phyloP scores from a whole-genome alignment of 805 yeast genomes.

The Lipomyces lipofer region DNA sequence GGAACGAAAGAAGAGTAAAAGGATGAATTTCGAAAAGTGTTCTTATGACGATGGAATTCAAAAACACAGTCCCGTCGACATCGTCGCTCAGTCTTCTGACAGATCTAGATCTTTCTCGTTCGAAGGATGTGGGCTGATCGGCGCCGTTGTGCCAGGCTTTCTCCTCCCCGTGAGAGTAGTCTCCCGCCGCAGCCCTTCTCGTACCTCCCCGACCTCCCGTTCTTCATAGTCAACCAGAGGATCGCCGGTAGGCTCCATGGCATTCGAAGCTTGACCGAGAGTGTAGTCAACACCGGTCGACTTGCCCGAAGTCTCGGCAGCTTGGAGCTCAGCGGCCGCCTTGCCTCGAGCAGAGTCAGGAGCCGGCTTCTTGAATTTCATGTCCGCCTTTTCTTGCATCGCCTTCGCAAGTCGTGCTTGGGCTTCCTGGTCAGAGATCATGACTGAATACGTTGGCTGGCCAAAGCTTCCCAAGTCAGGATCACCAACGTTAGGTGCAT shows the following conservation, averaged over 20 bases:
- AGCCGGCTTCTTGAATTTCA: not conserved
- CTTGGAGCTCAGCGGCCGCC: not conserved
- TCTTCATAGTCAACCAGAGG: not conserved
- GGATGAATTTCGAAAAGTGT: no score
- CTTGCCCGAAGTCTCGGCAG: not conserved
- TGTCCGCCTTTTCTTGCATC: not conserved
- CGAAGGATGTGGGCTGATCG: not conserved
- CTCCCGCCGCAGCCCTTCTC: not conserved
- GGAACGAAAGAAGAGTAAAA: no score
- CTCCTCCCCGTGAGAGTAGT: not conserved
- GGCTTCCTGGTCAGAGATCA: slow-evolving; percentile 1
- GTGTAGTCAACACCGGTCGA: not conserved
- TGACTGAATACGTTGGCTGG: slow-evolving; percentile 7
- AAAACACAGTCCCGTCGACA: no score
- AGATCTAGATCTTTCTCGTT: not conserved
- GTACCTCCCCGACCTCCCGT: not conserved
- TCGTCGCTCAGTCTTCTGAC: not conserved
- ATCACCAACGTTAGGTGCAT: slow-evolving; percentile 19
- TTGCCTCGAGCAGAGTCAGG: not conserved
- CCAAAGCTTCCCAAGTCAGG: slow-evolving; percentile 22
- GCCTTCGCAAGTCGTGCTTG: not conserved
- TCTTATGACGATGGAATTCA: no score
- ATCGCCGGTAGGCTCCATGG: not conserved
- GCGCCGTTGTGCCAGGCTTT: not conserved
- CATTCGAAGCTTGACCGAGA: no score